Evolutionary conservation across 805 yeast species (phyloP), one percentile per base, ranked within the genome.

Genomic region (Wickerhamiella brachini): DNA sequence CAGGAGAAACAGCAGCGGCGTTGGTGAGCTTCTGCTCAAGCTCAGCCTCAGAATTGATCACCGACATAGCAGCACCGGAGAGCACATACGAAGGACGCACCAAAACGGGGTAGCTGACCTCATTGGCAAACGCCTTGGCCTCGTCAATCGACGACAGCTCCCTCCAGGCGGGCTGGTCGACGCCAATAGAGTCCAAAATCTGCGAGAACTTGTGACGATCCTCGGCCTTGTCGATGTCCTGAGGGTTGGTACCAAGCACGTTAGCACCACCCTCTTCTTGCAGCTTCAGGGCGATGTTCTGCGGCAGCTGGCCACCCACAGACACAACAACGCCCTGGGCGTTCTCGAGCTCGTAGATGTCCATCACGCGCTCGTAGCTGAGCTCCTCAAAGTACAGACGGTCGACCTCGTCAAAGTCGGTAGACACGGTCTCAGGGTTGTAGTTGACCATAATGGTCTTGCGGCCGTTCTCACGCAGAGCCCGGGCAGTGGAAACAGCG

Each of bases 1-100:
- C 97, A 56, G 88, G 84, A 34, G 96, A 85, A 52, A 90, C 96
- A 61, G 85, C 81, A 42, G 95, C 80, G 45, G 98, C 98, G 62
- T 82, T 80, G 54, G 83, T 79, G 62, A 90, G 75, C 69, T 93
- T 88, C 48, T 78, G 66, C 60, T 82, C 93, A 59, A 90, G 78
- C 68, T 93, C 97, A 47, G 75, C 71, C 66, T 83, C 82, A 55
- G 77, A 78, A 64, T 78, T 78, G 59, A 93, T 89, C 44, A 88
- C 96, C 55, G 93, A 83, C 98, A 90, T 93, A 54, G 98, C 97
- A 55, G 98, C 97, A 72, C 98, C 98, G 52, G 95, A 85, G 57
- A 90, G 76, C 47, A 90, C 98, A 65, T 90, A 90, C 1, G 97
- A 89, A 49, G 98, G 98, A 72, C 98, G 86, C 54, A 90, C 96